Evolutionary conservation across 2,329 filamentous ascomycete species (phyloP).

Genomic region (Diaporthe citrichinensis): DNA sequence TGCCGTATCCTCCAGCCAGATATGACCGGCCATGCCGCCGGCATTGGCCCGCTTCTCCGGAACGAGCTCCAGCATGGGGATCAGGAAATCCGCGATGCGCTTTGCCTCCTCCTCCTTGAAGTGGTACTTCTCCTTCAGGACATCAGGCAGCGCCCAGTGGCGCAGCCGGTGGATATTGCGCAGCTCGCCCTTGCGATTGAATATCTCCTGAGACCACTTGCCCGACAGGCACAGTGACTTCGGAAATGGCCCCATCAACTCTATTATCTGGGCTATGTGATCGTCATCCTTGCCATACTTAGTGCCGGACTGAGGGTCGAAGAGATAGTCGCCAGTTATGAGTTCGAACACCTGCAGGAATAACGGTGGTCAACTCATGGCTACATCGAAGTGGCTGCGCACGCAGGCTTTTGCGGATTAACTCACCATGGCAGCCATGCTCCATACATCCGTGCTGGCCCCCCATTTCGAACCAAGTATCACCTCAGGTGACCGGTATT

Average conservation of each 20-base stretch:
- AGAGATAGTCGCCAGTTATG: conserved; percentile 98
- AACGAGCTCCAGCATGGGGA: conserved; percentile 90
- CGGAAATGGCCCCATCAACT: conserved; percentile 92
- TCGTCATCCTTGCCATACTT: conserved; percentile 99
- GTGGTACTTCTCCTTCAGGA: conserved; percentile 96
- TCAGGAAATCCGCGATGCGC: conserved; percentile 84
- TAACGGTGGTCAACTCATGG: background rate
- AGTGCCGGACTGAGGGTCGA: conserved; percentile 97
- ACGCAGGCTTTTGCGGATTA: background rate
- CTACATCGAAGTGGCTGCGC: background rate
- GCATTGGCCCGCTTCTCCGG: conserved; percentile 94
- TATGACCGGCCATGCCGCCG: conserved; percentile 91
- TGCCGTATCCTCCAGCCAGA: conserved; percentile 86
- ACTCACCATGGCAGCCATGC: conserved; percentile 97
- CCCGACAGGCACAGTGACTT: conserved; percentile 92
- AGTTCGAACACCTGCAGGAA: conserved; percentile 87
- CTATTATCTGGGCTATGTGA: conserved; percentile 98
- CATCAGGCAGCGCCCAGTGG: conserved; percentile 95
- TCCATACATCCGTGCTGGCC: conserved; percentile 99
- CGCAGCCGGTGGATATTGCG: conserved; percentile 97
- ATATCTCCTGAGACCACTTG: conserved; percentile 99
- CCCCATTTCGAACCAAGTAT: conserved; percentile 98
- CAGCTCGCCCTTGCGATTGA: conserved; percentile 96
- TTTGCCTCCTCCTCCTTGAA: conserved; percentile 87
- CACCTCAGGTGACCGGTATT: conserved; percentile 97